Percentiles rank a stretch among this genome's conserved stretches.
phyloP scores from a whole-genome alignment of 768 basidiomycete genomes.

The Kwoniella shandongensis region DNA sequence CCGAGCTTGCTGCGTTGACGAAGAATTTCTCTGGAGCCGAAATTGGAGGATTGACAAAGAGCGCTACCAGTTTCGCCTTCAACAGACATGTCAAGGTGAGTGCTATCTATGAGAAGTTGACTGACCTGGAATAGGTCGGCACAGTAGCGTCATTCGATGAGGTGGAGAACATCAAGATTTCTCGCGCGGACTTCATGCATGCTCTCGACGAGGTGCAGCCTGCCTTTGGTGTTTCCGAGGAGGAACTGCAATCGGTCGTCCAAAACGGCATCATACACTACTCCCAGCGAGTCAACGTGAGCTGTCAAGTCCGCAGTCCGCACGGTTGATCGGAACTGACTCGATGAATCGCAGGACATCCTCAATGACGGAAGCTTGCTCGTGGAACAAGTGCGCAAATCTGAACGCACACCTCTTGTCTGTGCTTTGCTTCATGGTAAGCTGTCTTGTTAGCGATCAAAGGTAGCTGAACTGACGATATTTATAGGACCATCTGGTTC shows the following conservation, averaged over 20 bases:
- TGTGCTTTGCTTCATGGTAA: slow-evolving; percentile 76
- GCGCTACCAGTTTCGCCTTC: slow-evolving; percentile 97
- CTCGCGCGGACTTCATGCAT: slow-evolving; percentile 77
- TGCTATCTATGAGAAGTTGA: background rate
- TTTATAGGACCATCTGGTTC: slow-evolving; percentile 71
- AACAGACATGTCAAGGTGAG: slow-evolving; percentile 87
- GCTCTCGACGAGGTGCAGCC: slow-evolving; percentile 93
- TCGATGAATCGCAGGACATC: slow-evolving; percentile 63
- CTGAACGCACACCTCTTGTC: slow-evolving; percentile 86
- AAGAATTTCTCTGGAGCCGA: slow-evolving; percentile 99
- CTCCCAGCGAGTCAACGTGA: slow-evolving; percentile 69
- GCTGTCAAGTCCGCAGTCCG: slow-evolving; percentile 53
- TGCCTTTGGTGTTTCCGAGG: slow-evolving; percentile 95
- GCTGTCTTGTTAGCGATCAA: slow-evolving; percentile 5
- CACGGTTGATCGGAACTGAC: slow-evolving; percentile 9
- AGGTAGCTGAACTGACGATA: background rate
- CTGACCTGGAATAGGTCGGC: slow-evolving; percentile 62
- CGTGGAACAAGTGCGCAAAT: slow-evolving; percentile 89
- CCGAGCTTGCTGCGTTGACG: slow-evolving; percentile 75
- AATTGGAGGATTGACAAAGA: slow-evolving; percentile 92
- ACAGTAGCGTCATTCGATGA: slow-evolving; percentile 97
- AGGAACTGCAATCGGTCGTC: slow-evolving; percentile 86
- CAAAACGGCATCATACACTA: slow-evolving; percentile 94
- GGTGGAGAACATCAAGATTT: slow-evolving; percentile 87
- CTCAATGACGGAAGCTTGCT: slow-evolving; percentile 81